phyloP scores from a whole-genome alignment of 352 stramenopile genomes.

The Pelagophyceae sp. region DNA sequence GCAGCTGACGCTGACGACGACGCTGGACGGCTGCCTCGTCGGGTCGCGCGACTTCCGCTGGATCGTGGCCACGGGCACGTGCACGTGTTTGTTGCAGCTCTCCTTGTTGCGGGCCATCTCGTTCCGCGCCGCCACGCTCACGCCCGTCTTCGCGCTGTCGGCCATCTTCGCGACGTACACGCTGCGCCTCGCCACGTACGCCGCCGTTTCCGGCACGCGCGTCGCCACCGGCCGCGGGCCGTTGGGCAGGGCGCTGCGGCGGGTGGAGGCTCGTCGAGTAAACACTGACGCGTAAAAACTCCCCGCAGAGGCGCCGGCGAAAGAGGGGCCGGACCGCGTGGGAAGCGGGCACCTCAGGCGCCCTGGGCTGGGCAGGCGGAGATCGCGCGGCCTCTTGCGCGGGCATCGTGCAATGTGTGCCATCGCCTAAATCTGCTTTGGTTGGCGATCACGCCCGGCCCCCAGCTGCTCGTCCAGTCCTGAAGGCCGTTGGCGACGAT shows the following conservation, averaged over 20 bases:
- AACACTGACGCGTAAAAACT: too few species aligned
- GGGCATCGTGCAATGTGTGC: too few species aligned
- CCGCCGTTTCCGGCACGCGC: not conserved
- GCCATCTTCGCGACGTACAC: not conserved
- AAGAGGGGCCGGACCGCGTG: too few species aligned
- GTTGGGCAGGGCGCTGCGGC: not conserved
- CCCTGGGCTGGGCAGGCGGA: too few species aligned
- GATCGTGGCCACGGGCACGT: not conserved
- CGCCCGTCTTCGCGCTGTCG: not conserved
- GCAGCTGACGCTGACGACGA: not conserved
- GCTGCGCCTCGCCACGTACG: not conserved
- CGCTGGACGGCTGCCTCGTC: conserved; percentile 2
- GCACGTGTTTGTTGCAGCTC: not conserved
- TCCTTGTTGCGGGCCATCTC: not conserved
- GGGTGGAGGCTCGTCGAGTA: too few species aligned
- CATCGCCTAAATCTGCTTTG: too few species aligned
- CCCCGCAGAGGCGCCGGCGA: too few species aligned
- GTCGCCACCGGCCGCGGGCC: not conserved
- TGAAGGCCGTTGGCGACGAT: too few species aligned
- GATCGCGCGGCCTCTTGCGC: too few species aligned
- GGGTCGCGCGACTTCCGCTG: not conserved
- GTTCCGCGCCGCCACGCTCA: not conserved
- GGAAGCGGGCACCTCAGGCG: too few species aligned
- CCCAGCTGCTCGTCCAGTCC: too few species aligned
- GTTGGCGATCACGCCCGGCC: too few species aligned